Evolutionary conservation across 1,139 yeast genomes (phyloP), one percentile per base, ranked within the genome.

Genomic region (Protomyces lactucae-debilis): DNA sequence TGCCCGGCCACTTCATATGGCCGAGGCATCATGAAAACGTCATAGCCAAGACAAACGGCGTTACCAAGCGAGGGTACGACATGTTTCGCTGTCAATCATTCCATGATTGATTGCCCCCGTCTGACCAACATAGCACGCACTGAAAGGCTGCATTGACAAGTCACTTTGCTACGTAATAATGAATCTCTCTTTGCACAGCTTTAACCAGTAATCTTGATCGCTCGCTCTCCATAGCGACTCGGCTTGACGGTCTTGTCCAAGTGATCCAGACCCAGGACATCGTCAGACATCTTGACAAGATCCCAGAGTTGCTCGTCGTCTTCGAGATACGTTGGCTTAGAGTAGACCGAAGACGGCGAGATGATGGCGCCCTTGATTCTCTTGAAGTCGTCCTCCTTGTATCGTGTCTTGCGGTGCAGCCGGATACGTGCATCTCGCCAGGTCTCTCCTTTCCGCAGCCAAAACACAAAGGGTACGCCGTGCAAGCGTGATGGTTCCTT

Each of bases 401-500:
- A 76, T 0, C 97, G 97, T 69, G 90, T 74, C 48, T 77, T 76
- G 69, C 79, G 80, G 72, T 87, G 87, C 67, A 93, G 77, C 68
- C 99, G 82, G 35, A 77, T 80, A 71, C 81, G 85, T 1, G 96
- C 86, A n/a, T 83, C 85, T 2, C 74, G 72, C 64, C 88, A 82
- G 56, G 76, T 76, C 73, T 95, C 99, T 23, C 80, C 80, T 2
- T 87, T 86, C 40, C 70, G 69, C 8, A 89, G 75, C 14, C 85
- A 83, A 72, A 93, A 87, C 28, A 87, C 77, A 73, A 93, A 93
- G 5, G 99, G 97, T 43, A 87, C 79, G n/a, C 98, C 95, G 73
- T 95, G 99, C 23, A 84, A 79, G 69, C 85, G 83, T 55, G 79
- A 80, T 23, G 86, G 80, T 57, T 85, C 89, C 70, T 86, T 88